Evolutionary conservation across 345 rosid species (phyloP).

Genomic region (Heritiera littoralis): DNA sequence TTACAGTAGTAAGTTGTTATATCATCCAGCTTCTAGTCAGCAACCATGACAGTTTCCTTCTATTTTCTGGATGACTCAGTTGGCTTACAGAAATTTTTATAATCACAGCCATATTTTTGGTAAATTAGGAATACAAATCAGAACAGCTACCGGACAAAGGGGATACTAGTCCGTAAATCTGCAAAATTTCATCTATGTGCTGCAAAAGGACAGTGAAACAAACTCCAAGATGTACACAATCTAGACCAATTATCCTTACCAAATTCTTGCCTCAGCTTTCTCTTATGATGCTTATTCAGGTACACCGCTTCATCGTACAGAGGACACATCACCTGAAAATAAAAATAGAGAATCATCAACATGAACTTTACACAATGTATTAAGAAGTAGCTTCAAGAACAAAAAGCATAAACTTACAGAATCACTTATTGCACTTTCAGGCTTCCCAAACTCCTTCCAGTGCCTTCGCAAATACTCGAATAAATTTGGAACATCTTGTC

Average conservation of each 20-base stretch:
- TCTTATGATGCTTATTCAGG: slow-evolving; percentile 59
- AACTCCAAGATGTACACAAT: neutral
- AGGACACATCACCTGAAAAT: slow-evolving; percentile 54
- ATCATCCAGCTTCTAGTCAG: neutral
- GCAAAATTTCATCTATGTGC: neutral
- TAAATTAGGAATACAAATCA: neutral
- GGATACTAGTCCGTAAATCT: neutral
- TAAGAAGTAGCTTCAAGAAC: slow-evolving; percentile 5
- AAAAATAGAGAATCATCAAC: slow-evolving; percentile 28
- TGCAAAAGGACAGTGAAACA: neutral
- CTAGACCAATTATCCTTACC: slow-evolving; percentile 48
- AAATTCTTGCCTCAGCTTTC: slow-evolving; percentile 68
- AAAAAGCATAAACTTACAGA: slow-evolving; percentile 48
- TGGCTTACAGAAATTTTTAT: neutral
- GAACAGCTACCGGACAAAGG: neutral
- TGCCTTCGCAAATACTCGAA: slow-evolving; percentile 50
- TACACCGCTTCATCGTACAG: slow-evolving; percentile 68
- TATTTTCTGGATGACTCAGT: neutral
- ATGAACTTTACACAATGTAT: slow-evolving; percentile 12
- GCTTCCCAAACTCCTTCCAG: slow-evolving; percentile 44
- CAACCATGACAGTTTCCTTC: neutral
- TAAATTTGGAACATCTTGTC: slow-evolving; percentile 78
- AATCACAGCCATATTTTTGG: neutral
- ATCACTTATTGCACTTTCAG: slow-evolving; percentile 32
- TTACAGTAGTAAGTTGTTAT: neutral